phyloP scores from a whole-genome alignment of 352 stramenopile genomes.

The Blastocystis sp. region DNA sequence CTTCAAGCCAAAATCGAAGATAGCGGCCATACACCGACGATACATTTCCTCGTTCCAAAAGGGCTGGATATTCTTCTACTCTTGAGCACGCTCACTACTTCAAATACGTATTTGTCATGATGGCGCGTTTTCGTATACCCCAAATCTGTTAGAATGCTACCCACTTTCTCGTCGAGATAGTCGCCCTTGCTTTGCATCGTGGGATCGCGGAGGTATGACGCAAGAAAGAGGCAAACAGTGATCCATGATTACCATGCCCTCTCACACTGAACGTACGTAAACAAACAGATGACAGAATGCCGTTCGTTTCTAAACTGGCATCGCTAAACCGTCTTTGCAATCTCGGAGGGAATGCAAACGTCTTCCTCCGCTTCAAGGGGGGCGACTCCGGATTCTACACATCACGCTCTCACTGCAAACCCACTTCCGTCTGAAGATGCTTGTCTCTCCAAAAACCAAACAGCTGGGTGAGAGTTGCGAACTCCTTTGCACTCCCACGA shows the following conservation, averaged over 20 bases:
- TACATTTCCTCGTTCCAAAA: conserved; percentile 73
- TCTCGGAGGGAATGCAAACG: conserved; percentile 12
- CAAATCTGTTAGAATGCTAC: conserved; percentile 67
- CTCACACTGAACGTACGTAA: not conserved
- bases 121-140: conserved; percentile 70
- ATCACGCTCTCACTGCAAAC: not conserved
- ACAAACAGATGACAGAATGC: conserved; percentile 10
- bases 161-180: conserved; percentile 67
- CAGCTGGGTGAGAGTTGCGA: conserved; percentile 1
- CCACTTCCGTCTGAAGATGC: not conserved
- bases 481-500: conserved; percentile 12
- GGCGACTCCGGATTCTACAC: not conserved
- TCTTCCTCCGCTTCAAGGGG: not conserved
- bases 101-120: conserved; percentile 69
- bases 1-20: conserved; percentile 69
- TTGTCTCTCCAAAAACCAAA: conserved; percentile 39
- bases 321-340: not conserved
- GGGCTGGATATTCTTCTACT: conserved; percentile 72
- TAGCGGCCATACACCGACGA: conserved; percentile 61
- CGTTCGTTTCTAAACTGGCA: not conserved
- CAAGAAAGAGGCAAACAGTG: not conserved
- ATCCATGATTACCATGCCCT: conserved; percentile 44
- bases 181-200: conserved; percentile 49
- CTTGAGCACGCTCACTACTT: not conserved
- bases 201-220: not conserved